A percentile compares a stretch with the other conserved stretches of the same genome.
These are phyloP conservation scores for Acer campestre DNA, from an alignment of 345 rosid species.

Conservation along the genomic window DNA sequence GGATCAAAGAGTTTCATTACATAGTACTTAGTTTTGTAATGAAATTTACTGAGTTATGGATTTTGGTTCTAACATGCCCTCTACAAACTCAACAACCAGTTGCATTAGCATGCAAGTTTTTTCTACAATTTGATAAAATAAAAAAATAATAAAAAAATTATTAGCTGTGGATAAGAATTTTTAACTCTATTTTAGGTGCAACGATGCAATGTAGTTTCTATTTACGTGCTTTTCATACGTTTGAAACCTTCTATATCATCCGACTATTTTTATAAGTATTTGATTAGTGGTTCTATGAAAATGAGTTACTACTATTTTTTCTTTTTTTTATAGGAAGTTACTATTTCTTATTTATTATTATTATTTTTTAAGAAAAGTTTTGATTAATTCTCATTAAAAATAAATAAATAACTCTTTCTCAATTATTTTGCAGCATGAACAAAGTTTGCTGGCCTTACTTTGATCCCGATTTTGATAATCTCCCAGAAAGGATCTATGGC, in stretches of 20 bases:
- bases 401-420: background rate
- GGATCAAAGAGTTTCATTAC: too few species aligned
- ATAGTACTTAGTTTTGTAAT: too few species aligned
- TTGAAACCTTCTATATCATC: background rate
- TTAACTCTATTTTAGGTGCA: background rate
- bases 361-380: too few species aligned
- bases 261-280: too few species aligned
- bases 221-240: background rate
- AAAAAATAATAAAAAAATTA: too few species aligned
- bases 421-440: constrained; percentile 47
- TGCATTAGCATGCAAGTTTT: too few species aligned
- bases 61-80: background rate
- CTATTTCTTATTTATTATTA: too few species aligned
- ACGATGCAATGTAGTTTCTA: background rate
- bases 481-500: constrained; percentile 64
- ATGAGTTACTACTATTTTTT: background rate
- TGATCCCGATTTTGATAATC: constrained; percentile 78
- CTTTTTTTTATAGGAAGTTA: too few species aligned
- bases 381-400: background rate
- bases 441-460: constrained; percentile 77
- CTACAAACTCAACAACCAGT: too few species aligned
- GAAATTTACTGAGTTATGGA: background rate
- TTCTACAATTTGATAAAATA: too few species aligned
- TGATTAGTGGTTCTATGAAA: too few species aligned
- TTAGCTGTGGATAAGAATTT: too few species aligned